Evolutionary conservation across 2,329 filamentous ascomycete species (phyloP), one percentile per base, ranked within the genome.

Genomic region (Hymenoscyphus fraxineus): DNA sequence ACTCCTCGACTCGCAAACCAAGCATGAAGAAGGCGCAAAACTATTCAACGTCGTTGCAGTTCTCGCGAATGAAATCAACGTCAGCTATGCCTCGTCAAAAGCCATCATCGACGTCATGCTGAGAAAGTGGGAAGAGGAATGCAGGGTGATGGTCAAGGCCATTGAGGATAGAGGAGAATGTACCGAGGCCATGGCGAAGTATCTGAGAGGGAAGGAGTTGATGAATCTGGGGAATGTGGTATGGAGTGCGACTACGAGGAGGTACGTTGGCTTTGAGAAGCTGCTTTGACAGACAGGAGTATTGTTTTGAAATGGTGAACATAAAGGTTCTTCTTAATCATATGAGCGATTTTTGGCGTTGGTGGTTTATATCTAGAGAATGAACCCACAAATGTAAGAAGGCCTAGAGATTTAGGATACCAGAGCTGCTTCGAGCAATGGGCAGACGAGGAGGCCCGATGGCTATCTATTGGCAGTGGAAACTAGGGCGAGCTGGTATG

Each of bases 91-190:
- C 6, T 51, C 44, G 3, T 51, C 44, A 12, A 51, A 51, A 19
- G 44, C 44, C 19, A 51, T 51, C 19, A 51, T 51, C 44, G 44
- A 51, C 22, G 44, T 51, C 44, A 51, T 51, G 44, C n/a, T 51
- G 6, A 51, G 22, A n/a, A 51, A 51, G 12, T 51, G 44, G 44
- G 44, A 51, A 10, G 44, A 51, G 7, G 44, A 51, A 10, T 51
- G 44, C 9, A 51, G 44, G 22, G n/a, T 22, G 10, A 51, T 51
- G 44, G 44, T 51, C 6, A 19, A 51, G 44, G 22, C 19, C 7
- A 51, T 51, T 22, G 44, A 51, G 44, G 19, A n/a, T 27, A 51
- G 15, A 22, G 44, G 44, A 51, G 44, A 51, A 7, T 51, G 44
- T 27, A 51, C 44, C 12, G 44, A 51, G 7, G 44, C 44, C 3